phyloP scores from a whole-genome alignment of 257 asterid species.

The Echium plantagineum region DNA sequence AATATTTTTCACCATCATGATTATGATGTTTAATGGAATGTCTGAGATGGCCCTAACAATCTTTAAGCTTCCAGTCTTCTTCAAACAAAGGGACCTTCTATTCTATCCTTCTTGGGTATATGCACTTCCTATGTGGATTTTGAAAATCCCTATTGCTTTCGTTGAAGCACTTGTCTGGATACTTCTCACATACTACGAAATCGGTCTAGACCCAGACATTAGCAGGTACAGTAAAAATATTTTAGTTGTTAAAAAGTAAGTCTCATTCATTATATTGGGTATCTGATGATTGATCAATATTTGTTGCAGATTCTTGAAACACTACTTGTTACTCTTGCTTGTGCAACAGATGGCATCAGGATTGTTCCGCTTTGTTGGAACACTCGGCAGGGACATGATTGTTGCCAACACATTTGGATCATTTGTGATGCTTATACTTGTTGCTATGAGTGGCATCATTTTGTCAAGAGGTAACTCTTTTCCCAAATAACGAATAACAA shows the following conservation, averaged over 20 bases:
- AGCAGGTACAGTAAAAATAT: constrained; percentile 28
- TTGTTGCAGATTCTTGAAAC: constrained; percentile 51
- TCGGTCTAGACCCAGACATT: constrained; percentile 55
- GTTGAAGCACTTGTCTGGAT: constrained; percentile 46
- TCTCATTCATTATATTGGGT: background rate
- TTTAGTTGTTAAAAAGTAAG: background rate
- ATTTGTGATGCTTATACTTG: constrained; percentile 34
- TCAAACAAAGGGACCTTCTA: constrained; percentile 59
- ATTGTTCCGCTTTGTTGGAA: constrained; percentile 46
- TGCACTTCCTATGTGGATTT: constrained; percentile 54
- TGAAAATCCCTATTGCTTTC: constrained; percentile 42
- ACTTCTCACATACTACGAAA: constrained; percentile 41
- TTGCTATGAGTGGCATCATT: constrained; percentile 57
- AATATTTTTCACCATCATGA: constrained; percentile 26
- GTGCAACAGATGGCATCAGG: constrained; percentile 38
- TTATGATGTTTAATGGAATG: constrained; percentile 53
- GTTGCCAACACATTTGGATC: constrained; percentile 63
- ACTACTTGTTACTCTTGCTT: constrained; percentile 33
- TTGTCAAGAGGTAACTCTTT: constrained; percentile 42
- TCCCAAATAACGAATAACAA: background rate
- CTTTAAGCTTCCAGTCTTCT: constrained; percentile 64
- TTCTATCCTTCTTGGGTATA: constrained; percentile 72
- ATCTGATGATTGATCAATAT: background rate
- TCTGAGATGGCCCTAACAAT: constrained; percentile 55
- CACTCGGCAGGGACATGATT: constrained; percentile 50